These are phyloP conservation scores for Hirschfeldia incana DNA, from an alignment of 345 rosid species.

Conservation along the genomic window DNA sequence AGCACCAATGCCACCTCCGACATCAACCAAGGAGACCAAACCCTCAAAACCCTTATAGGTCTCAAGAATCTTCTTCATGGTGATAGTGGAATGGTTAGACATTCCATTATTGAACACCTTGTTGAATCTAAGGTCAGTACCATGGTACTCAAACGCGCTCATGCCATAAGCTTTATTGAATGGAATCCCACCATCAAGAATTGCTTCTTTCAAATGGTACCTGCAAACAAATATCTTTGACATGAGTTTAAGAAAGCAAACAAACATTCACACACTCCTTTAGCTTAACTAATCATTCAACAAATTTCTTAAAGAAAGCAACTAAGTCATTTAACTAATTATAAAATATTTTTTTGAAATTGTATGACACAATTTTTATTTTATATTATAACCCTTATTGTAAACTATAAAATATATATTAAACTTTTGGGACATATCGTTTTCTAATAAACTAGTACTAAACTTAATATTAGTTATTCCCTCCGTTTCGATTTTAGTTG, in stretches of 20 bases:
- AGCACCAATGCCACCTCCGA: constrained; percentile 88
- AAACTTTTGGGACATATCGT: background rate
- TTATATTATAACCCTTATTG: background rate
- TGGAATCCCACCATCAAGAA: constrained; percentile 49
- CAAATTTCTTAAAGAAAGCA: background rate
- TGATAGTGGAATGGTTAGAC: constrained; percentile 66
- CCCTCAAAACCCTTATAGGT: constrained; percentile 71
- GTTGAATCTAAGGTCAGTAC: constrained; percentile 12
- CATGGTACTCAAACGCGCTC: constrained; percentile 17
- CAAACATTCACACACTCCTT: background rate
- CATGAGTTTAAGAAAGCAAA: background rate
- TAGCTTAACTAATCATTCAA: background rate
- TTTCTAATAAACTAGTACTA: background rate
- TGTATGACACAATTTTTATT: background rate
- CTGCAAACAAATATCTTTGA: background rate
- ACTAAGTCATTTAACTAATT: background rate
- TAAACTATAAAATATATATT: background rate
- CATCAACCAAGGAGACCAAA: constrained; percentile 70
- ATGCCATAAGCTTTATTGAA: constrained; percentile 46
- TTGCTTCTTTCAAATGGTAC: constrained; percentile 49
- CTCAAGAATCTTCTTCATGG: constrained; percentile 75
- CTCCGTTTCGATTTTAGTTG: no score
- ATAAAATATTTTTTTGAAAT: background rate
- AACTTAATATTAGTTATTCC: no score
- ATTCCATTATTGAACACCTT: constrained; percentile 72